Percentiles rank a stretch among this genome's conserved stretches.
Evolutionary conservation across 768 basidiomycete species (phyloP).

Genomic region (Suillus subalutaceus): DNA sequence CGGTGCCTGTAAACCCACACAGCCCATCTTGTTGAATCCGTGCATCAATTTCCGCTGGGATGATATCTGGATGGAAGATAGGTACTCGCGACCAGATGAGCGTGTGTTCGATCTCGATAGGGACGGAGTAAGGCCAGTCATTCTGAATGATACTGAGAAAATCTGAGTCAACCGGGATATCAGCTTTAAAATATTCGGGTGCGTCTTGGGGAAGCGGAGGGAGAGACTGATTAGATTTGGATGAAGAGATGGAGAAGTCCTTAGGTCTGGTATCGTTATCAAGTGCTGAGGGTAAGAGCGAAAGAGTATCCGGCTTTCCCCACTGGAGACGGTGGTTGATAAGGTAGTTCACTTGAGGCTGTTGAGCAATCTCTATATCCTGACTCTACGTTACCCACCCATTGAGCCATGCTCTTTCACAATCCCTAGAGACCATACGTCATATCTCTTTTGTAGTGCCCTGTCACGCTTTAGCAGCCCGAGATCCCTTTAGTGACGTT

Average conservation of each 20-base stretch:
- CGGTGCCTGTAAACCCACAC: slow-evolving; percentile 77
- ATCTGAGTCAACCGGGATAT: slow-evolving; percentile 51
- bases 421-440: slow-evolving; percentile 58
- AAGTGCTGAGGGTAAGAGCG: slow-evolving; percentile 60
- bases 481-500: no score
- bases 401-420: slow-evolving; percentile 64
- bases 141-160: slow-evolving; percentile 75
- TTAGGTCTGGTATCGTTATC: slow-evolving; percentile 27
- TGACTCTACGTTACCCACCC: slow-evolving; percentile 44
- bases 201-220: slow-evolving; percentile 37
- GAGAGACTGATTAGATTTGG: slow-evolving; percentile 13
- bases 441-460: slow-evolving; percentile 68
- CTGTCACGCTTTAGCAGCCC: slow-evolving; percentile 78
- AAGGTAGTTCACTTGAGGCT: slow-evolving; percentile 67
- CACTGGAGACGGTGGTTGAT: slow-evolving; percentile 70
- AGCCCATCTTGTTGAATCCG: slow-evolving; percentile 77
- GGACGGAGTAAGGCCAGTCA: slow-evolving; percentile 92
- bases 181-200: slow-evolving; percentile 66
- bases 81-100: slow-evolving; percentile 80
- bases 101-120: slow-evolving; percentile 70
- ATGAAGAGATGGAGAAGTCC: neutral
- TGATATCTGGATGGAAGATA: slow-evolving; percentile 62
- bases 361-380: slow-evolving; percentile 1
- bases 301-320: slow-evolving; percentile 69
- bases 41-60: slow-evolving; percentile 50